Percentiles rank a stretch among this genome's conserved stretches.
phyloP scores from a whole-genome alignment of 345 rosid species.

The Murraya paniculata region DNA sequence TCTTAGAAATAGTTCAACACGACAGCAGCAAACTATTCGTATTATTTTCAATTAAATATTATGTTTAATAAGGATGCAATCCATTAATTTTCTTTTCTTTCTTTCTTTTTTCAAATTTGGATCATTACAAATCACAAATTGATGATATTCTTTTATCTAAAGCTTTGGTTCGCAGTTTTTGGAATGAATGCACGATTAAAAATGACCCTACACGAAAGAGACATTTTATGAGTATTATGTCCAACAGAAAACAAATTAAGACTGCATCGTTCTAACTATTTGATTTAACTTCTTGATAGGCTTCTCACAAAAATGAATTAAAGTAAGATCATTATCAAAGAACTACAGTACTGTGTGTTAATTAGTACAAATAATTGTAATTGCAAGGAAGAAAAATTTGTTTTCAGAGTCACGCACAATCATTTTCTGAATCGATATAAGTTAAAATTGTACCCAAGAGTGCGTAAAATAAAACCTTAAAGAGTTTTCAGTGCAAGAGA shows the following conservation, averaged over 20 bases:
- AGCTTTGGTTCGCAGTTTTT: neutral
- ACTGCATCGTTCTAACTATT: neutral
- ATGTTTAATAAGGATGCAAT: neutral
- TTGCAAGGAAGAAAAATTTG: no score
- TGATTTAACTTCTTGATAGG: neutral
- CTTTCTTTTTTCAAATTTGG: neutral
- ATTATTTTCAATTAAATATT: neutral
- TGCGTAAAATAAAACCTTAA: no score
- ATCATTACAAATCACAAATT: neutral
- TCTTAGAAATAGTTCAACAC: no score
- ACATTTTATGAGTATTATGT: neutral
- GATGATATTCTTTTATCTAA: neutral
- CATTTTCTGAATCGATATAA: no score
- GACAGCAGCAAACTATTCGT: no score
- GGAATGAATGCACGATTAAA: neutral
- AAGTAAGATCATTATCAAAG: no score
- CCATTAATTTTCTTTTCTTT: no score
- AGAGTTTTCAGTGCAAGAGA: neutral
- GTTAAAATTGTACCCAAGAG: no score
- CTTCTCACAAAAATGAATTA: no score
- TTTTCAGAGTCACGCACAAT: no score
- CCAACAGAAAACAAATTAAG: neutral
- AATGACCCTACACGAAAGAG: slow-evolving; percentile 5
- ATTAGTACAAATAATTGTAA: no score
- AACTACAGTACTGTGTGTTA: no score